phyloP scores from a whole-genome alignment of 805 yeast species.

The Teunomyces atbi region DNA sequence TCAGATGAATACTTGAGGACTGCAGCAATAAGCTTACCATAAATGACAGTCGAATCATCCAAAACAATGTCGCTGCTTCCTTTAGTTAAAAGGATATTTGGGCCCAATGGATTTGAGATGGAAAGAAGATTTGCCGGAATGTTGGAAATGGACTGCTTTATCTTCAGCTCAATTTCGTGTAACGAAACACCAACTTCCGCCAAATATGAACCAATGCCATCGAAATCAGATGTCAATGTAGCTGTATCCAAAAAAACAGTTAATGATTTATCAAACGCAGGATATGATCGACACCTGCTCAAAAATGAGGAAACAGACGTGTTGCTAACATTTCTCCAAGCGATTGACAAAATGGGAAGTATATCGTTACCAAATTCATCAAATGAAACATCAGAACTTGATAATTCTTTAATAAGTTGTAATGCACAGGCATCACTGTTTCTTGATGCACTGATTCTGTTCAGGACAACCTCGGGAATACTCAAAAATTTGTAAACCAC shows the following conservation, averaged over 20 bases:
- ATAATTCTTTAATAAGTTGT: slow-evolving; percentile 13
- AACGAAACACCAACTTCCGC: slow-evolving; percentile 14
- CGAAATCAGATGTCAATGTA: slow-evolving; percentile 12
- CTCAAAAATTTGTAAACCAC: slow-evolving; percentile 18
- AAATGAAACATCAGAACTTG: background rate
- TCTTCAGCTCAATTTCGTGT: slow-evolving; percentile 22
- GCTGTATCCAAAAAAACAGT: slow-evolving; percentile 10
- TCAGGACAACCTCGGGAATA: slow-evolving; percentile 16
- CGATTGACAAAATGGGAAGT: background rate
- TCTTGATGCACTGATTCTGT: slow-evolving; percentile 14
- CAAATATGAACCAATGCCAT: slow-evolving; percentile 9
- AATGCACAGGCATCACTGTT: slow-evolving; percentile 8
- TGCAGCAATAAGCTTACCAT: slow-evolving; percentile 16
- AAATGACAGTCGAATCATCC: slow-evolving; percentile 9
- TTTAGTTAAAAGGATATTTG: slow-evolving; percentile 33
- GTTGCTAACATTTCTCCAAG: background rate
- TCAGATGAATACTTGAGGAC: background rate
- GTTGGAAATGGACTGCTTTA: slow-evolving; percentile 12
- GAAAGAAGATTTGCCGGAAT: slow-evolving; percentile 30
- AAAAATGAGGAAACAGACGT: background rate
- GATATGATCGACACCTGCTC: background rate
- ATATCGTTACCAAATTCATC: background rate
- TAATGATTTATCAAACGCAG: slow-evolving; percentile 6
- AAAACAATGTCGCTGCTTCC: slow-evolving; percentile 1
- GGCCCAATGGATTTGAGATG: slow-evolving; percentile 47